These are phyloP conservation scores for Mucor sp. DNA, from an alignment of 371 early-diverging fungal species.

Conservation along the genomic window DNA sequence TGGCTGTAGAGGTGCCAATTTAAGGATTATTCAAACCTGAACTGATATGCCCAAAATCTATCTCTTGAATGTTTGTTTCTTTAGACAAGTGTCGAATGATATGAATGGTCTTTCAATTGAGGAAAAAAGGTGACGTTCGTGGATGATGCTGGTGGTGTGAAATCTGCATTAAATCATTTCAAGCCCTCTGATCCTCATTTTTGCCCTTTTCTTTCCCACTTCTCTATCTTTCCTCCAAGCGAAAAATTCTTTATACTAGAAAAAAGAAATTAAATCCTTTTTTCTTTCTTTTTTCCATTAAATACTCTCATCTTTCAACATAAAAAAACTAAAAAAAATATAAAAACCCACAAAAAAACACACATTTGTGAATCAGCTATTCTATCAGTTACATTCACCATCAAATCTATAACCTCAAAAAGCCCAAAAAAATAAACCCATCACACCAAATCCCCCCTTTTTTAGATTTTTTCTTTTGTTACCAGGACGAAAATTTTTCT, in stretches of 20 bases:
- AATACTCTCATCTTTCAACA: background rate
- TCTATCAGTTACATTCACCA: background rate
- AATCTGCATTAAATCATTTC: slow-evolving; percentile 1
- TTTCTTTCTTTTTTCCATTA: background rate
- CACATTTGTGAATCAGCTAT: background rate
- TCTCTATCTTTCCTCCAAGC: background rate
- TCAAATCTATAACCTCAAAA: background rate
- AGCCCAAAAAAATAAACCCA: background rate
- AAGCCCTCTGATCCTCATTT: background rate
- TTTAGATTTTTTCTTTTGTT: slow-evolving; percentile 2
- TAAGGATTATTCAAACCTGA: background rate
- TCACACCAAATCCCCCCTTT: background rate
- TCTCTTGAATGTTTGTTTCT: background rate
- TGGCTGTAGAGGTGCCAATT: background rate
- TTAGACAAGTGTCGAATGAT: background rate
- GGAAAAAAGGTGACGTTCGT: background rate
- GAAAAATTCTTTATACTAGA: slow-evolving; percentile 2
- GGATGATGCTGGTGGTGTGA: background rate
- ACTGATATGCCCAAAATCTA: background rate
- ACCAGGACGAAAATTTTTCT: background rate
- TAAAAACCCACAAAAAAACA: slow-evolving; percentile 2
- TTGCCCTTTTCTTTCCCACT: background rate
- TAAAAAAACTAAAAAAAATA: slow-evolving; percentile 5
- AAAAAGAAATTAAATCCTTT: background rate
- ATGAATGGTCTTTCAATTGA: background rate